Evolutionary conservation across 2,329 filamentous ascomycete genomes (phyloP).

Genomic region (Colletotrichum somersetense): DNA sequence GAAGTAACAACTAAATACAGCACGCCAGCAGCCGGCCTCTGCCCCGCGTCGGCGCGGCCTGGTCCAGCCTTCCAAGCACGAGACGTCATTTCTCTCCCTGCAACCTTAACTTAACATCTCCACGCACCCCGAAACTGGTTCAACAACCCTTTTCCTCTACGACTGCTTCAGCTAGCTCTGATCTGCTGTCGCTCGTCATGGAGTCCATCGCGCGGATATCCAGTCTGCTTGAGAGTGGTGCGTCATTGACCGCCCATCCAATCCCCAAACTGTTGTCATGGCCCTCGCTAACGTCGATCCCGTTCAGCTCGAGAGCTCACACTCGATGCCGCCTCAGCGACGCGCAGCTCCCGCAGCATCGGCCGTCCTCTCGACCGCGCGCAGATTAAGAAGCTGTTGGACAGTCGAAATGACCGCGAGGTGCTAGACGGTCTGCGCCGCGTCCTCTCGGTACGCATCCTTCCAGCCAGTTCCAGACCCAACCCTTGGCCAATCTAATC

Average conservation of each 20-base stretch:
- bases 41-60: slow-evolving; percentile 12
- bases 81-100: slow-evolving; percentile 44
- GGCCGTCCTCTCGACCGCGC: slow-evolving; percentile 77
- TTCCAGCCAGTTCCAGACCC: slow-evolving; percentile 1
- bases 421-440: slow-evolving; percentile 91
- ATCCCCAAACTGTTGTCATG: slow-evolving; percentile 26
- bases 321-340: slow-evolving; percentile 94
- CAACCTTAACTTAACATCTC: slow-evolving; percentile 11
- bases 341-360: slow-evolving; percentile 73
- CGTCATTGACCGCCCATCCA: slow-evolving; percentile 45
- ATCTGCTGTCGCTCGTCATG: slow-evolving; percentile 65
- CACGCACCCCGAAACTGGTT: slow-evolving; percentile 1
- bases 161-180: slow-evolving; percentile 7
- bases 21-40: slow-evolving; percentile 15
- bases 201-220: slow-evolving; percentile 97
- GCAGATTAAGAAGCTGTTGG: slow-evolving; percentile 94
- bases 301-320: slow-evolving; percentile 90
- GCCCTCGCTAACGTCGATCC: slow-evolving; percentile 40
- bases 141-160: not conserved
- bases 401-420: slow-evolving; percentile 93
- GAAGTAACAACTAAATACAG: not conserved
- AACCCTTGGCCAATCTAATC: slow-evolving; percentile 38
- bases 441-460: slow-evolving; percentile 81
- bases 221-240: slow-evolving; percentile 93
- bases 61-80: slow-evolving; percentile 25